Evolutionary conservation across 352 stramenopile species (phyloP).

Genomic region (Globisporangium sylvaticum): DNA sequence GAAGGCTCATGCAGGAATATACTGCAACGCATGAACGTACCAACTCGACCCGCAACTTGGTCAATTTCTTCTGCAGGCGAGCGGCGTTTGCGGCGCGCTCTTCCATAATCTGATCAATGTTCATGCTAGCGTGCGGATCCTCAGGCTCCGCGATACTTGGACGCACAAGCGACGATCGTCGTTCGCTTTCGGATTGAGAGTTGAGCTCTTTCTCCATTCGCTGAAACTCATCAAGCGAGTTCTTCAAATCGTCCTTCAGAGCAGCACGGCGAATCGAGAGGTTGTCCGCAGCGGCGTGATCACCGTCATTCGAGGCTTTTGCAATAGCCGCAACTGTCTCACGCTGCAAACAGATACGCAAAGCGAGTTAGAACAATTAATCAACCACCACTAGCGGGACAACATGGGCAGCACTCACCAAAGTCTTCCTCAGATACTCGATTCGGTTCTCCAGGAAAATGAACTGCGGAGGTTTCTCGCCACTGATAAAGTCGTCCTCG

Average conservation of each 20-base stretch:
- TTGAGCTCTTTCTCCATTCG: conserved; percentile 64
- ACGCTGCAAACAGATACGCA: conserved; percentile 18
- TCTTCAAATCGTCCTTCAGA: conserved; percentile 68
- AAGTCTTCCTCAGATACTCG: conserved; percentile 52
- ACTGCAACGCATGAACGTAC: conserved; percentile 12
- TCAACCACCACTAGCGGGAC: background rate
- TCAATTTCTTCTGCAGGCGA: conserved; percentile 43
- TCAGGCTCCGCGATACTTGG: conserved; percentile 15
- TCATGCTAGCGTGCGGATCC: conserved; percentile 16
- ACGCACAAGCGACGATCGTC: conserved; percentile 30
- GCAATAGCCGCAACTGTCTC: conserved; percentile 61
- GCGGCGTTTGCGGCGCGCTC: conserved; percentile 31
- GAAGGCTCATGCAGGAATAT: background rate
- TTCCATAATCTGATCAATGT: conserved; percentile 51
- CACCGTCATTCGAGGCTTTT: conserved; percentile 44
- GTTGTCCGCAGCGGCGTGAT: conserved; percentile 55
- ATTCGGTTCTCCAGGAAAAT: conserved; percentile 81
- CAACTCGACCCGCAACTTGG: conserved; percentile 39
- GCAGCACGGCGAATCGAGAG: conserved; percentile 56
- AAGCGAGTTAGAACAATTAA: background rate
- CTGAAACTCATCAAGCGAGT: conserved; percentile 66
- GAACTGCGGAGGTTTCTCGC: conserved; percentile 67
- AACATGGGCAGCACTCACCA: conserved; percentile 32
- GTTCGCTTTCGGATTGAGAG: conserved; percentile 13
- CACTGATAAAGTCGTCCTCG: conserved; percentile 78